Evolutionary conservation across 768 basidiomycete genomes (phyloP).

Genomic region (Suillus hirtellus): DNA sequence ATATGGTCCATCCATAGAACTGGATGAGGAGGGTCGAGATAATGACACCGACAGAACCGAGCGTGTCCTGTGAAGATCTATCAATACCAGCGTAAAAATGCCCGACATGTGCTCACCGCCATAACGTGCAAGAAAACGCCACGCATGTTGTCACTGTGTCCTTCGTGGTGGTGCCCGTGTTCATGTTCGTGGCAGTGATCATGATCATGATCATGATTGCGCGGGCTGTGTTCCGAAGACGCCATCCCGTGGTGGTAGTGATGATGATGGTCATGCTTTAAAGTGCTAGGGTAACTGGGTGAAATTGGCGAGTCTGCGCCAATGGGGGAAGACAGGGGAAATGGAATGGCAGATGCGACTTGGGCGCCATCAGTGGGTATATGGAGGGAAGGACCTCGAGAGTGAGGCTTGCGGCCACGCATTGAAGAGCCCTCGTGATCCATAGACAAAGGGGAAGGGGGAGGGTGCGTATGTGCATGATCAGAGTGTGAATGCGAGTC

Average conservation of each 20-base stretch:
- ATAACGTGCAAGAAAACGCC: constrained; percentile 98
- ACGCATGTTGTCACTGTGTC: constrained; percentile 98
- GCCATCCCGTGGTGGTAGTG: constrained; percentile 24
- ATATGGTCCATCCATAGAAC: constrained; percentile 97
- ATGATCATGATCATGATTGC: constrained; percentile 47
- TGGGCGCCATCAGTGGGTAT: constrained; percentile 29
- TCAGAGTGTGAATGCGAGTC: constrained; percentile 19
- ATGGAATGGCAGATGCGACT: constrained; percentile 25
- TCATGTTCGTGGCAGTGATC: constrained; percentile 54
- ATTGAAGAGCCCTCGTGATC: constrained; percentile 19
- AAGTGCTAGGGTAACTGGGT: constrained; percentile 56
- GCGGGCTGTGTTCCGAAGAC: constrained; percentile 16
- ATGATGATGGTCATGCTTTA: constrained; percentile 49
- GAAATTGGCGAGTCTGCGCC: constrained; percentile 56
- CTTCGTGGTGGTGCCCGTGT: constrained; percentile 63
- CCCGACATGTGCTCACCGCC: constrained; percentile 61
- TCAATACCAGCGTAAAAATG: constrained; percentile 13
- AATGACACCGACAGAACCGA: constrained; percentile 97
- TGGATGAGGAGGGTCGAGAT: constrained; percentile 94
- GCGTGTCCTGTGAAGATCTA: constrained; percentile 64
- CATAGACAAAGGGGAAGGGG: constrained; percentile 13
- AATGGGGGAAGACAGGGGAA: constrained; percentile 26
- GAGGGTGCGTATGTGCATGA: constrained; percentile 19
- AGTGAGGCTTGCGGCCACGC: constrained; percentile 38
- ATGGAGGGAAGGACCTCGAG: constrained; percentile 42